Conservation (phyloP, 2,329 filamentous ascomycete genomes). For the Chaetomium strumarium region DNA sequence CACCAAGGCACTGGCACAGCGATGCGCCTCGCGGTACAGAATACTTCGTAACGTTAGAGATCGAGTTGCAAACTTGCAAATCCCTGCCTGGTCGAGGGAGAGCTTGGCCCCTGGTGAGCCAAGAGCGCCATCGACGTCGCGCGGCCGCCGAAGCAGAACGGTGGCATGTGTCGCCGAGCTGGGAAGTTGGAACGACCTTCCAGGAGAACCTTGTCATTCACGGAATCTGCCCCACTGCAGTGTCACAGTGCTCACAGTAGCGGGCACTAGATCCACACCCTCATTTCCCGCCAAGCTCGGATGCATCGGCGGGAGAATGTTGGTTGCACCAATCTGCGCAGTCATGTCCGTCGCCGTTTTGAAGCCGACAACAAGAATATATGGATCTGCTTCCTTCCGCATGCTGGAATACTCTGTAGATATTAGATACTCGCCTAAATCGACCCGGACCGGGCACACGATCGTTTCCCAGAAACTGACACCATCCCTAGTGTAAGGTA, state of each 20-base stretch:
- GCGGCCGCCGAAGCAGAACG: constrained; percentile 7
- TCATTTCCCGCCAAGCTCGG: constrained; percentile 15
- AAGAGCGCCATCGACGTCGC: constrained; percentile 17
- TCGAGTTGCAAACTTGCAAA: background rate
- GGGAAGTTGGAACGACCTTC: constrained; percentile 15
- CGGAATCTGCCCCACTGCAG: constrained; percentile 9
- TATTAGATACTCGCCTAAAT: too few species aligned
- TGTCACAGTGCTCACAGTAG: constrained; percentile 9
- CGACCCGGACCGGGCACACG: too few species aligned
- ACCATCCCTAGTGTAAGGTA: too few species aligned
- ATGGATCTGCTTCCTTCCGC: too few species aligned
- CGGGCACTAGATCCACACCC: constrained; percentile 16
- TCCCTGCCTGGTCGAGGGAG: background rate
- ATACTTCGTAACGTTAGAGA: too few species aligned
- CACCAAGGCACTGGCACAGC: background rate
- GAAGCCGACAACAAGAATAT: too few species aligned
- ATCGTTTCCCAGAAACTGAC: background rate
- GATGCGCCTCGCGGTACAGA: background rate
- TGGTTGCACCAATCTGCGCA: too few species aligned
- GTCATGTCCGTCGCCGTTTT: too few species aligned
- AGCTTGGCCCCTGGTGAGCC: constrained; percentile 12
- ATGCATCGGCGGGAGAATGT: background rate
- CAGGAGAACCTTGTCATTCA: constrained; percentile 10
- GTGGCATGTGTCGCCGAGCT: constrained; percentile 12
- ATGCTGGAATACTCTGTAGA: too few species aligned